Conservation (phyloP, 306 rosid species). For the Delonix regia region DNA sequence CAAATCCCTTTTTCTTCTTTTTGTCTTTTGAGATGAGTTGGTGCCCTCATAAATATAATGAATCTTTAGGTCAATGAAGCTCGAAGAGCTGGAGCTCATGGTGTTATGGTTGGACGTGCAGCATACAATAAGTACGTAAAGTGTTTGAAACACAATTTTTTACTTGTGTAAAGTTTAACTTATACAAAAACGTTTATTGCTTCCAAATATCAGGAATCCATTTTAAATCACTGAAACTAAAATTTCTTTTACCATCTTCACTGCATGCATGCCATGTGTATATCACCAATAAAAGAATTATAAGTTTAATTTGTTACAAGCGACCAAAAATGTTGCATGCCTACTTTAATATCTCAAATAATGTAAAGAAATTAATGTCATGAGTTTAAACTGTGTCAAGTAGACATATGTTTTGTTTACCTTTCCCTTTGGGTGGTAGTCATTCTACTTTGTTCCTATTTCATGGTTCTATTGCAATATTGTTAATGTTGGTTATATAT, state of each 20-base stretch:
- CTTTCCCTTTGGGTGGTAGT: neutral
- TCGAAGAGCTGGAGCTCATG: constrained; percentile 85
- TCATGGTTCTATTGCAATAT: constrained; percentile 26
- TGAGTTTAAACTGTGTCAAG: constrained; percentile 3
- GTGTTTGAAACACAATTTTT: constrained; percentile 17
- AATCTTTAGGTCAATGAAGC: constrained; percentile 70
- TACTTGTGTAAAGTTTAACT: constrained; percentile 9
- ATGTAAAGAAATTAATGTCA: neutral
- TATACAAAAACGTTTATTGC: constrained; percentile 5
- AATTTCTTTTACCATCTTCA: neutral
- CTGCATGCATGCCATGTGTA: neutral
- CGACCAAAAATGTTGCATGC: neutral
- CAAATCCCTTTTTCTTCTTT: neutral
- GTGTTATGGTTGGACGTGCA: constrained; percentile 98
- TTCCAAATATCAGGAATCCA: constrained; percentile 12
- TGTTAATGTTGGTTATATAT: constrained; percentile 28
- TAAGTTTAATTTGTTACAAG: constrained; percentile 6
- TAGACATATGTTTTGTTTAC: neutral
- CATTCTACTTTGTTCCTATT: constrained; percentile 6
- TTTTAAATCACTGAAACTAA: constrained; percentile 10
- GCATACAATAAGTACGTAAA: constrained; percentile 71
- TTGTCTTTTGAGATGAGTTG: constrained; percentile 9
- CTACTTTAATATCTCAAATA: constrained; percentile 1
- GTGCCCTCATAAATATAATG: neutral
- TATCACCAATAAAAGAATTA: neutral